phyloP scores from a whole-genome alignment of 768 basidiomycete species.

The Mycena metata region DNA sequence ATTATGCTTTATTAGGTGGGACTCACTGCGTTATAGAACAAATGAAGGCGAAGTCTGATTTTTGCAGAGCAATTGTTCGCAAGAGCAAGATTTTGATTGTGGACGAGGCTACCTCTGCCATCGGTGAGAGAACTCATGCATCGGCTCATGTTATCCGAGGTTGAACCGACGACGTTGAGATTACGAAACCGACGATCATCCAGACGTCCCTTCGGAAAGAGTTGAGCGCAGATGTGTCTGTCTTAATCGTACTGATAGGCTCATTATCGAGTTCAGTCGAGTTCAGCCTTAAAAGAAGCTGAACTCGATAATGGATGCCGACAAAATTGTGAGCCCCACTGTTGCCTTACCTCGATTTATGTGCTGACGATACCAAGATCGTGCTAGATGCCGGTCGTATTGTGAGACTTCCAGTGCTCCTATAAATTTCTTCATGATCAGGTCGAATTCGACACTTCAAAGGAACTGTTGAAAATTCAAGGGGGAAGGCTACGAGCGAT shows the following conservation, averaged over 20 bases:
- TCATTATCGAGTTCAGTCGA: too few species aligned
- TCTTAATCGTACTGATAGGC: conserved; percentile 28
- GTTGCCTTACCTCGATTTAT: not conserved
- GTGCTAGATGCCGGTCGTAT: conserved; percentile 31
- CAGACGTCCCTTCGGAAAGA: conserved; percentile 51
- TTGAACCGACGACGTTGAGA: conserved; percentile 25
- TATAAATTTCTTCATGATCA: conserved; percentile 2
- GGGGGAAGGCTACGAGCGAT: conserved; percentile 64
- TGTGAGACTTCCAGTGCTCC: not conserved
- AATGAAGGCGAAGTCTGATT: not conserved
- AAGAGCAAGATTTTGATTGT: conserved; percentile 41
- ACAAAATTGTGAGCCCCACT: conserved; percentile 28
- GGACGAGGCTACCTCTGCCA: conserved; percentile 37
- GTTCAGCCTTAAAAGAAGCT: not conserved
- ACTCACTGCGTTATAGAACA: conserved; percentile 49
- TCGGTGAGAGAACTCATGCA: not conserved
- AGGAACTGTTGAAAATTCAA: conserved; percentile 62
- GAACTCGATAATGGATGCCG: conserved; percentile 44
- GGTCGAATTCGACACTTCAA: conserved; percentile 69
- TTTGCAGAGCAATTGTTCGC: conserved; percentile 29
- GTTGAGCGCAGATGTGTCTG: conserved; percentile 27
- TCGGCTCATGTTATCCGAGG: too few species aligned
- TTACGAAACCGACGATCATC: conserved; percentile 57
- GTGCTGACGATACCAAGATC: conserved; percentile 29
- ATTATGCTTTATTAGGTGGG: conserved; percentile 53